Base-by-base conservation (phyloP, 1,284 basidiomycete genomes). In the Vanrija humicola region DNA sequence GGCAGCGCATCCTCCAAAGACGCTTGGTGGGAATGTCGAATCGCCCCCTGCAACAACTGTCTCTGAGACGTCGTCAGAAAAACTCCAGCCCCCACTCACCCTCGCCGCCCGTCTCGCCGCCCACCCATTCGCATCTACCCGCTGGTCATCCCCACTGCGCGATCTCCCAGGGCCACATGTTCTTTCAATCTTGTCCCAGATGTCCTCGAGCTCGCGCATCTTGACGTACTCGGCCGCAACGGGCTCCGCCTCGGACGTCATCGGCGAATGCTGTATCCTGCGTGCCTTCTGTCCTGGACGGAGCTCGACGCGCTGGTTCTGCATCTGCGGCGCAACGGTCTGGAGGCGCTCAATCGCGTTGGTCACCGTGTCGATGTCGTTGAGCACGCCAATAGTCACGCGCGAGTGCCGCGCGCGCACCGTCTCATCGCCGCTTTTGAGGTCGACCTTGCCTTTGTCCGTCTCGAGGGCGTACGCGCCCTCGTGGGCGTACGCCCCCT, bases 311-410 rank as follows among this genome's bases (percentile, higher is more conserved):
- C 92, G 84, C 72, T 95, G 92, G 67, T 90, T 86, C 55, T 87
- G 83, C 42, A 94, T 74, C 70, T 92, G 90, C 0, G 92, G 91
- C 1, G 89, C 85, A 28, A 87, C 86, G 15, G 82, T 72, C 70
- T 92, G 89, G 10, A 95, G 77, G 25, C 90, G 80, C 67, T 93
- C 91, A 62, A 96, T 93, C 19, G 91, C 90, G 68, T 83, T 81
- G 0, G 88, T 84, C 42, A 95, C 84, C 6, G 83, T 81, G 64
- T 94, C 90, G 19, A 95, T 78, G 67, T 95, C 92, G 69, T 50
- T 55, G 40, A 50, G 48, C 9, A 34, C 34, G 12, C 34, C 34
- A 5, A 34, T 34, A 5, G 34, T 34, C 14, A 12, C 34, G 12
- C 34, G 34, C 34, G 34, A 34, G 34, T 34, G 34, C 34, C 34